Conservation (phyloP, 2,329 filamentous ascomycete genomes). For the Ilyonectria destructans region DNA sequence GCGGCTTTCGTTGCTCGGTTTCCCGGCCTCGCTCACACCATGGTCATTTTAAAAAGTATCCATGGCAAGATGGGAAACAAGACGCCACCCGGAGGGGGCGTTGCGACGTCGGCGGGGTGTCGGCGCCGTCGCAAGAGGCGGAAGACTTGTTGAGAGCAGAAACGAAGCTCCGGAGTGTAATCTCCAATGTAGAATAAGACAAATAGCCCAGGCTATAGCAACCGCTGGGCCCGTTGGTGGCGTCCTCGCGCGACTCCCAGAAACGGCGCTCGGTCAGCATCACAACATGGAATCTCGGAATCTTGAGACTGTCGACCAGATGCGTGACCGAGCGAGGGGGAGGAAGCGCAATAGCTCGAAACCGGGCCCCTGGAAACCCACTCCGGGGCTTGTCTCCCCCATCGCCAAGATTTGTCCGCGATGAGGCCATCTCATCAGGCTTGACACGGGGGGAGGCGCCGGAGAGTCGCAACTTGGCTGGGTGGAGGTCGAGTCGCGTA, state of each 20-base stretch:
- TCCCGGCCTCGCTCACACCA: conserved; percentile 21
- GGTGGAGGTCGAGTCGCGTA: conserved; percentile 7
- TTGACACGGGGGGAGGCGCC: neutral
- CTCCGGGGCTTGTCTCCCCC: neutral
- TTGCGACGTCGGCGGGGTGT: conserved; percentile 19
- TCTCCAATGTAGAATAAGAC: conserved; percentile 7
- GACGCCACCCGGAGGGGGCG: conserved; percentile 25
- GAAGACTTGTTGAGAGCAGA: neutral
- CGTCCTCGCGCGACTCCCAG: conserved; percentile 21
- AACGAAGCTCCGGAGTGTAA: neutral
- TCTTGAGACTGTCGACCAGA: conserved; percentile 22
- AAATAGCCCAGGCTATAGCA: neutral
- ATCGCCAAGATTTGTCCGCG: neutral
- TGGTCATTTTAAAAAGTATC: conserved; percentile 26
- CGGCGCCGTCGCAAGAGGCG: conserved; percentile 19
- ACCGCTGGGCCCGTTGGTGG: neutral
- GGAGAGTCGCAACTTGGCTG: neutral
- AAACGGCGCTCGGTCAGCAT: conserved; percentile 28
- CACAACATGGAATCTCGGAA: conserved; percentile 7
- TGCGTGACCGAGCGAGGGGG: conserved; percentile 29
- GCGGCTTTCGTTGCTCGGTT: conserved; percentile 12
- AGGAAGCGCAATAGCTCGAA: conserved; percentile 17
- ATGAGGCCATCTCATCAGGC: conserved; percentile 8
- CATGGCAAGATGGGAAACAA: conserved; percentile 2
- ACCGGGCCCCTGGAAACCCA: conserved; percentile 14